Evolutionary conservation across 108 stramenopile genomes (phyloP).

Genomic region (Cyclotella baltica): DNA sequence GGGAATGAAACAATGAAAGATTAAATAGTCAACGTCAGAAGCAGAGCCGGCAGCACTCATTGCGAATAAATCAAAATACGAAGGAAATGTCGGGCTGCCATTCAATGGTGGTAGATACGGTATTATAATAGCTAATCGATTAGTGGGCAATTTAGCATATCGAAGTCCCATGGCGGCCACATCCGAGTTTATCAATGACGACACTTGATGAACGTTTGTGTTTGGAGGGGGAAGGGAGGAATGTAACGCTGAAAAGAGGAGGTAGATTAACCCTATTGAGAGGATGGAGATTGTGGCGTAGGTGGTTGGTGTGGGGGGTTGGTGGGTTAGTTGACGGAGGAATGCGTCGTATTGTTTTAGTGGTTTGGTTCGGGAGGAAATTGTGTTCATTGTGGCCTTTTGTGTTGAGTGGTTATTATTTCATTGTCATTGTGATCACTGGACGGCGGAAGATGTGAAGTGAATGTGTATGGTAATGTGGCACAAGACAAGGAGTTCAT

Average conservation of each 20-base stretch:
- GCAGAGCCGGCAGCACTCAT: slow-evolving; percentile 76
- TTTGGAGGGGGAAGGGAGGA: not conserved
- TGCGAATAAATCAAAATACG: slow-evolving; percentile 86
- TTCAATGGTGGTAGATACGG: slow-evolving; percentile 65
- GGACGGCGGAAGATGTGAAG: too few species aligned
- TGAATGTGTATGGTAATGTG: too few species aligned
- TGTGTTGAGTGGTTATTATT: too few species aligned
- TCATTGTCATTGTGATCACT: too few species aligned
- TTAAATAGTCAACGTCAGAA: slow-evolving; percentile 76
- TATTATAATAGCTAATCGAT: slow-evolving; percentile 77
- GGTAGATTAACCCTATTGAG: not conserved
- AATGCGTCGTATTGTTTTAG: slow-evolving; percentile 20
- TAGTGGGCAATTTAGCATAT: not conserved
- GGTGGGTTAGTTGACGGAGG: slow-evolving; percentile 23
- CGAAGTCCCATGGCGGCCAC: slow-evolving; percentile 26
- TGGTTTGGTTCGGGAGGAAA: too few species aligned
- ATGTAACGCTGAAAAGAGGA: slow-evolving; percentile 1
- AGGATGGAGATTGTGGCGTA: slow-evolving; percentile 18
- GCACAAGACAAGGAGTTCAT: too few species aligned
- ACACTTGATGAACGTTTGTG: not conserved
- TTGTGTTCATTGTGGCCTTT: too few species aligned
- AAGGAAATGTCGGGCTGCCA: slow-evolving; percentile 71
- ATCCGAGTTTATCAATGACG: slow-evolving; percentile 6
- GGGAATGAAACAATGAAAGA: slow-evolving; percentile 85
- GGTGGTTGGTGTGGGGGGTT: slow-evolving; percentile 7